Evolutionary conservation across 169 alveolate species (phyloP).

Genomic region (Eimeria praecox): DNA sequence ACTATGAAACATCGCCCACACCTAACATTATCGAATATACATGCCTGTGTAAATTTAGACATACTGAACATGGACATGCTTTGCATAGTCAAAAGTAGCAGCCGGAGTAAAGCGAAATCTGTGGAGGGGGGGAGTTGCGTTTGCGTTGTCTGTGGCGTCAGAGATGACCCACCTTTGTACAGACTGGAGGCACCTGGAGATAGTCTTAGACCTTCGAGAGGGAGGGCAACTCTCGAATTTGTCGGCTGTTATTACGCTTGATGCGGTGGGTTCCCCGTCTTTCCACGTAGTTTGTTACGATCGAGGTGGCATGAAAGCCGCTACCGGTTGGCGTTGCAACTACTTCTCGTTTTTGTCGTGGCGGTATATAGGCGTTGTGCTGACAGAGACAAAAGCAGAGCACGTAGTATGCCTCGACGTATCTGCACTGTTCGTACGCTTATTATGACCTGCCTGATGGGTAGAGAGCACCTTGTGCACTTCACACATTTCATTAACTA

Average conservation of each 20-base stretch:
- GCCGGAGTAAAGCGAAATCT: background rate
- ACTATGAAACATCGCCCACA: too few species aligned
- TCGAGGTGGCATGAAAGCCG: background rate
- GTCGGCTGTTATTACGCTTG: constrained; percentile 51
- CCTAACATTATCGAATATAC: too few species aligned
- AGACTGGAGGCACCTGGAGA: constrained; percentile 61
- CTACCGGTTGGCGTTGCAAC: background rate
- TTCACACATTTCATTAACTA: background rate
- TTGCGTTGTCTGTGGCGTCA: constrained; percentile 1
- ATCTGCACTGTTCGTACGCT: background rate
- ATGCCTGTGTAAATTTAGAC: background rate
- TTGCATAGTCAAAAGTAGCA: background rate
- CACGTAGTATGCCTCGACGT: background rate
- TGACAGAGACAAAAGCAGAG: background rate
- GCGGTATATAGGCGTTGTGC: background rate
- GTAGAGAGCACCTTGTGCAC: background rate
- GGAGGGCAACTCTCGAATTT: constrained; percentile 55
- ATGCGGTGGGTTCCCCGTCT: constrained; percentile 24
- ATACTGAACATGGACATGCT: background rate
- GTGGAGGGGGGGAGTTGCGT: background rate
- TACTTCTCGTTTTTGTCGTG: background rate
- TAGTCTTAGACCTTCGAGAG: constrained; percentile 53
- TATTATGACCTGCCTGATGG: background rate
- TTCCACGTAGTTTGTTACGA: background rate
- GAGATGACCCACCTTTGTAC: constrained; percentile 71